These are phyloP conservation scores for Camellia sinensis DNA, from an alignment of 148 eudicot species.

Conservation along the genomic window DNA sequence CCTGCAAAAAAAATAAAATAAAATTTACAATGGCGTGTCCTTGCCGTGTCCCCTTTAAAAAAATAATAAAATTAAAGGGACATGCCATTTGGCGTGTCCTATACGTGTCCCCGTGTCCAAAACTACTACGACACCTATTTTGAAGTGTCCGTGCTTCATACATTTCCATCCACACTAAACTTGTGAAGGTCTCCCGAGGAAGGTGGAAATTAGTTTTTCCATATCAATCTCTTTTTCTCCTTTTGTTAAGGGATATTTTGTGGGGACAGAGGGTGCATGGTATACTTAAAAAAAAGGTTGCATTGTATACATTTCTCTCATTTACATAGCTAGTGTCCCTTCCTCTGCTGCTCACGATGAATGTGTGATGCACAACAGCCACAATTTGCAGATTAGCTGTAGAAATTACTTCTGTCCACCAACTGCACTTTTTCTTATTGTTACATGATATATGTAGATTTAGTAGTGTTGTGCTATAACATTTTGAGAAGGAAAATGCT, in stretches of 20 bases:
- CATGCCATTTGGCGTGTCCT: no score
- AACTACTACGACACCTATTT: no score
- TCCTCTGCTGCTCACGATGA: background rate
- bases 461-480: background rate
- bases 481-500: no score
- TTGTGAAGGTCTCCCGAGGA: background rate
- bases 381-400: background rate
- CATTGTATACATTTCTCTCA: background rate
- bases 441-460: background rate
- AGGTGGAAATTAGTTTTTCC: background rate
- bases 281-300: no score
- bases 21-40: no score
- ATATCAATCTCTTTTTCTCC: background rate
- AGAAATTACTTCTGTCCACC: background rate
- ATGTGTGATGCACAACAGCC: background rate
- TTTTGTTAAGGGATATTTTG: no score
- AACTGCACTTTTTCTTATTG: background rate
- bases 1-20: no score
- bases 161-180: background rate
- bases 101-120: no score
- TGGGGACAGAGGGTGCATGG: no score
- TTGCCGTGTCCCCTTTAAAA: no score
- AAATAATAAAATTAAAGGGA: no score
- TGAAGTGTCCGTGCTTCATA: no score
- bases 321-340: background rate